phyloP scores from a whole-genome alignment of 169 alveolate species.

The Plasmodium malariae region DNA sequence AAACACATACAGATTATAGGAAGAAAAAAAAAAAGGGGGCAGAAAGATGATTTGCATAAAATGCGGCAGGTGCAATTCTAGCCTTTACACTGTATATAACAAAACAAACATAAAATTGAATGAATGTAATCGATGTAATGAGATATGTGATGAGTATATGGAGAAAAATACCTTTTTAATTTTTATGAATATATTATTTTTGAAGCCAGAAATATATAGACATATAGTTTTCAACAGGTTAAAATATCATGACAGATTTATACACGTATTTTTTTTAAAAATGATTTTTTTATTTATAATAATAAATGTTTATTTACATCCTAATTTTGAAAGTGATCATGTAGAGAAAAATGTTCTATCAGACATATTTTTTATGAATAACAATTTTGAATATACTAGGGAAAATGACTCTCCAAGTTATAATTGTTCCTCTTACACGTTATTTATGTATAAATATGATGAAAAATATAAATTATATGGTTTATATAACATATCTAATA shows the following conservation, averaged over 20 bases:
- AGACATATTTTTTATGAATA: slow-evolving; percentile 17
- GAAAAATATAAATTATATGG: slow-evolving; percentile 58
- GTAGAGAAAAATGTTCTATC: slow-evolving; percentile 5
- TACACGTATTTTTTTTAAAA: slow-evolving; percentile 51
- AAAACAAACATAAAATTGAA: slow-evolving; percentile 67
- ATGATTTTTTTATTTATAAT: slow-evolving; percentile 52
- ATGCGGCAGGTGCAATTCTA: slow-evolving; percentile 67
- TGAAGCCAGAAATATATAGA: slow-evolving; percentile 73
- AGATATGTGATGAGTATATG: slow-evolving; percentile 72
- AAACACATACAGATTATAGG: not conserved
- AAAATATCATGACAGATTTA: slow-evolving; percentile 51
- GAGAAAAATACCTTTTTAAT: slow-evolving; percentile 56
- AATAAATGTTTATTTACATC: slow-evolving; percentile 73
- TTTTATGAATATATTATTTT: slow-evolving; percentile 50
- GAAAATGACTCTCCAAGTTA: not conserved
- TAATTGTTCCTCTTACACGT: slow-evolving; percentile 62
- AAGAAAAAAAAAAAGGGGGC: not conserved
- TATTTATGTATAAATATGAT: slow-evolving; percentile 59
- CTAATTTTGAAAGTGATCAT: slow-evolving; percentile 53
- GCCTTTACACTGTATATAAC: slow-evolving; percentile 52
- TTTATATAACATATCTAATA: slow-evolving; percentile 44
- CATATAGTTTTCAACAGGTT: slow-evolving; percentile 64
- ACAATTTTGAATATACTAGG: slow-evolving; percentile 21
- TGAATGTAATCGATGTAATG: slow-evolving; percentile 54
- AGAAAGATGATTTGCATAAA: slow-evolving; percentile 57